Evolutionary conservation across 805 yeast genomes (phyloP).

Genomic region (Candida bentonensis): DNA sequence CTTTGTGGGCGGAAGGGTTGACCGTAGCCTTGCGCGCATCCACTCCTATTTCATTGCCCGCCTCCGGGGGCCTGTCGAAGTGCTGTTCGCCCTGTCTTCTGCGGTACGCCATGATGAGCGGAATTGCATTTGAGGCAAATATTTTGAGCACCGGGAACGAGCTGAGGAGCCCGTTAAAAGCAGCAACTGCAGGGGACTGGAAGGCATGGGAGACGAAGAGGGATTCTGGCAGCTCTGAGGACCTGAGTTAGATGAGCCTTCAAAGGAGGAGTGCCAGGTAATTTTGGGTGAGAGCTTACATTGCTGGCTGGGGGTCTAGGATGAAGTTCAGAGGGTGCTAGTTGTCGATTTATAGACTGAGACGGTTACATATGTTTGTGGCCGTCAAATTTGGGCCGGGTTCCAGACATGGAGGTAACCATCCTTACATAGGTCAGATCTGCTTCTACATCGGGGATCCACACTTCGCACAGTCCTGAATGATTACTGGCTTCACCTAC

Average conservation of each 20-base stretch:
- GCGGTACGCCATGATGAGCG: conserved; percentile 20
- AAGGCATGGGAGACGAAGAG: conserved; percentile 35
- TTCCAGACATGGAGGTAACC: no score
- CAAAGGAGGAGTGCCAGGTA: no score
- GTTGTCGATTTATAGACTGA: no score
- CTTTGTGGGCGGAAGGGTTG: neutral
- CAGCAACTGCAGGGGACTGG: conserved; percentile 41
- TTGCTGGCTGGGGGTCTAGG: no score
- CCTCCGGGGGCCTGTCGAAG: neutral
- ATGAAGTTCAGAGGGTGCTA: no score
- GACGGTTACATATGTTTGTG: no score
- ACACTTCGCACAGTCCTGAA: no score
- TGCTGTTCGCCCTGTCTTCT: neutral
- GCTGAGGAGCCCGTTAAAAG: conserved; percentile 41
- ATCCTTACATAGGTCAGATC: no score
- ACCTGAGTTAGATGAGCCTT: conserved; percentile 1
- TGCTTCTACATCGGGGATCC: no score
- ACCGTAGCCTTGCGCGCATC: neutral
- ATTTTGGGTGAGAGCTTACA: no score
- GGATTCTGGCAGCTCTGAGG: neutral
- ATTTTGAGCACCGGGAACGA: conserved; percentile 45
- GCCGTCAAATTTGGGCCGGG: no score
- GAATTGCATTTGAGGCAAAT: conserved; percentile 48
- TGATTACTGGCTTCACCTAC: no score
- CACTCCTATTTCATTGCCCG: neutral